These are phyloP conservation scores for Achaetomium macrosporum DNA, from an alignment of 2,329 filamentous ascomycete genomes.

Conservation along the genomic window DNA sequence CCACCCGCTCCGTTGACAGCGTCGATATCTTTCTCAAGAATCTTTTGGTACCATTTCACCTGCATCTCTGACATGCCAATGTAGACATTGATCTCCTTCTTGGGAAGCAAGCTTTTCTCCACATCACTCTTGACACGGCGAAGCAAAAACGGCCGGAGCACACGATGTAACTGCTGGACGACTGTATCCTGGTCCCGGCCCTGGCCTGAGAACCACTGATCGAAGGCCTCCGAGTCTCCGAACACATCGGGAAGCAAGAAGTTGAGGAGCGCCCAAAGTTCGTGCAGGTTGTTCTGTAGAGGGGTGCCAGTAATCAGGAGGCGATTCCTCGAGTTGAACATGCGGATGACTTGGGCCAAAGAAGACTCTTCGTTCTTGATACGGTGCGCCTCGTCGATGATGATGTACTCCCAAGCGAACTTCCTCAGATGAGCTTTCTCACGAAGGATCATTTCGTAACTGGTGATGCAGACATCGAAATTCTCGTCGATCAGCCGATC, in stretches of 20 bases:
- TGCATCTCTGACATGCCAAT: constrained; percentile 99
- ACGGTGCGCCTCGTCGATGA: constrained; percentile 94
- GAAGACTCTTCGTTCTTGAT: constrained; percentile 99
- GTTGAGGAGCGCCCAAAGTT: constrained; percentile 95
- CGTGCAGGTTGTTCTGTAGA: constrained; percentile 95
- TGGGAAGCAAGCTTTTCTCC: constrained; percentile 93
- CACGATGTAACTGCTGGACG: constrained; percentile 89
- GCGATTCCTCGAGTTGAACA: constrained; percentile 93
- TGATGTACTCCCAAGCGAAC: constrained; percentile 99
- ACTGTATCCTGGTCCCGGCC: constrained; percentile 89
- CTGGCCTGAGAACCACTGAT: constrained; percentile 94
- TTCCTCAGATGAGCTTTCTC: constrained; percentile 95
- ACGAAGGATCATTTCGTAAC: constrained; percentile 96
- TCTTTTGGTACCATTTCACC: constrained; percentile 98
- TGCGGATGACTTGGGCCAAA: constrained; percentile 87
- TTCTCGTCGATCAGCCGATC: constrained; percentile 89
- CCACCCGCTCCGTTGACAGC: constrained; percentile 94
- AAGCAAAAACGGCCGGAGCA: constrained; percentile 86
- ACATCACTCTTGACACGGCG: constrained; percentile 96
- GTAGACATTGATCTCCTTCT: constrained; percentile 96
- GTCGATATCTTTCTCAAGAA: constrained; percentile 97
- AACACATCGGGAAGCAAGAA: constrained; percentile 98
- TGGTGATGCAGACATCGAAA: constrained; percentile 97
- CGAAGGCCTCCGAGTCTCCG: constrained; percentile 91
- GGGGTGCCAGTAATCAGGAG: constrained; percentile 95